Percentiles rank a stretch among this genome's conserved stretches.
phyloP scores from a whole-genome alignment of 2,329 filamentous ascomycete genomes.

The Claviceps sp. region DNA sequence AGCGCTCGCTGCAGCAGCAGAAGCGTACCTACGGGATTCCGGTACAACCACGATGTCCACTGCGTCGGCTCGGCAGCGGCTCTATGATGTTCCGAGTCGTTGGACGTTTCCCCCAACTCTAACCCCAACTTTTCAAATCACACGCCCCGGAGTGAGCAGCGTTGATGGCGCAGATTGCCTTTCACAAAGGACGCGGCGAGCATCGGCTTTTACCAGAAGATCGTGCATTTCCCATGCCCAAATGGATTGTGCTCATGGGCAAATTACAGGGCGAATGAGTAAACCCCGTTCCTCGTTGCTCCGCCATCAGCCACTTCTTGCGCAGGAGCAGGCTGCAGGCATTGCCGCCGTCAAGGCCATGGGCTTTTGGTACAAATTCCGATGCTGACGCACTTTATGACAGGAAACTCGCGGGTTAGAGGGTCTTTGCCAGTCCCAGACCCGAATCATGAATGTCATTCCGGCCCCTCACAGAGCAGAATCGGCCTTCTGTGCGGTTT shows the following conservation, averaged over 20 bases:
- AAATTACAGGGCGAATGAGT: neutral
- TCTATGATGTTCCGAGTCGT: neutral
- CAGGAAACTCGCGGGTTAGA: too few relatives aligned
- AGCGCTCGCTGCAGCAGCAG: too few relatives aligned
- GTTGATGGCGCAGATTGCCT: conserved; percentile 1
- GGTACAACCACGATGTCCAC: conserved; percentile 6
- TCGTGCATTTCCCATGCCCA: conserved; percentile 3
- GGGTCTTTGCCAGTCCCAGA: too few relatives aligned
- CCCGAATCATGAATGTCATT: too few relatives aligned
- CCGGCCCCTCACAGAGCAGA: too few relatives aligned
- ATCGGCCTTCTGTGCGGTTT: too few relatives aligned
- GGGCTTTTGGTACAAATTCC: too few relatives aligned
- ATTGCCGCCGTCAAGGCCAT: neutral
- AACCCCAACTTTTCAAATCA: neutral
- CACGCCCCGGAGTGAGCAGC: neutral
- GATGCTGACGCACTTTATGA: too few relatives aligned
- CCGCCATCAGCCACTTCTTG: neutral
- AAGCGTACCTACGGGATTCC: neutral
- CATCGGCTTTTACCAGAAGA: conserved; percentile 6
- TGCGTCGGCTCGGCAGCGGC: conserved; percentile 5
- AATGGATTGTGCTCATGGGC: conserved; percentile 2
- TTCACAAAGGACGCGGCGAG: neutral
- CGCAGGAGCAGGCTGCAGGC: neutral
- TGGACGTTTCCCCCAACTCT: neutral
- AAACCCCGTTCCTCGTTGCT: neutral